Conservation (phyloP, 768 basidiomycete species). For the Amanita muscaria region DNA sequence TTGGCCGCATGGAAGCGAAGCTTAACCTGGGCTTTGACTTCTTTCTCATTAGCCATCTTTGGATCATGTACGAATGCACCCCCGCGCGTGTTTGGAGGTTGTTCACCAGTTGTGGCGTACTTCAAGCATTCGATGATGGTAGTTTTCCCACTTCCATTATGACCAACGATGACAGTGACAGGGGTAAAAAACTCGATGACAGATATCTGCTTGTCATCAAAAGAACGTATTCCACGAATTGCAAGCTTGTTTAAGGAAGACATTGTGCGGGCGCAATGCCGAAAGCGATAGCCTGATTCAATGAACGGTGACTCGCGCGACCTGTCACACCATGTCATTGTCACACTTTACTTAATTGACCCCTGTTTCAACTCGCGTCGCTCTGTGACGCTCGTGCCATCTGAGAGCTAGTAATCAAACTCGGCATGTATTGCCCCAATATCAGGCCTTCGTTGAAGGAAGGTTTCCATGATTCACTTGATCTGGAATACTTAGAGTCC, state of each 20-base stretch:
- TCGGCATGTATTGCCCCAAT: too few relatives aligned
- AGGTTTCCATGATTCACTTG: too few relatives aligned
- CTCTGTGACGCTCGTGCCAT: too few relatives aligned
- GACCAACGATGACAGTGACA: constrained; percentile 96
- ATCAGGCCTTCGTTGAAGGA: too few relatives aligned
- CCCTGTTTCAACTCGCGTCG: too few relatives aligned
- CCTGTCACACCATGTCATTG: background rate
- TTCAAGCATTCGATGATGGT: constrained; percentile 99
- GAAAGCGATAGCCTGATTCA: too few relatives aligned
- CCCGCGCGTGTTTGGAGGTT: constrained; percentile 94
- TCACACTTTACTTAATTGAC: background rate
- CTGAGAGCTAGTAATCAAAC: too few relatives aligned
- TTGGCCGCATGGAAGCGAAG: constrained; percentile 88
- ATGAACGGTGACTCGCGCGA: too few relatives aligned
- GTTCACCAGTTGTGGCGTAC: constrained; percentile 96
- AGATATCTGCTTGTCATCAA: constrained; percentile 90
- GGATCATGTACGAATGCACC: constrained; percentile 99
- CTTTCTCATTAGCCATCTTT: constrained; percentile 98
- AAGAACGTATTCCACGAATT: constrained; percentile 89
- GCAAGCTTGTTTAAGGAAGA: constrained; percentile 87
- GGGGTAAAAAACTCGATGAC: constrained; percentile 97
- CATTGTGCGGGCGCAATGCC: constrained; percentile 31
- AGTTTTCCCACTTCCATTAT: constrained; percentile 98
- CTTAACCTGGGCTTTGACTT: constrained; percentile 98
- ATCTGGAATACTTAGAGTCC: too few relatives aligned